Percentiles rank a stretch among this genome's conserved stretches.
phyloP scores from a whole-genome alignment of 495 filamentous ascomycete species.

The Physcia stellaris region DNA sequence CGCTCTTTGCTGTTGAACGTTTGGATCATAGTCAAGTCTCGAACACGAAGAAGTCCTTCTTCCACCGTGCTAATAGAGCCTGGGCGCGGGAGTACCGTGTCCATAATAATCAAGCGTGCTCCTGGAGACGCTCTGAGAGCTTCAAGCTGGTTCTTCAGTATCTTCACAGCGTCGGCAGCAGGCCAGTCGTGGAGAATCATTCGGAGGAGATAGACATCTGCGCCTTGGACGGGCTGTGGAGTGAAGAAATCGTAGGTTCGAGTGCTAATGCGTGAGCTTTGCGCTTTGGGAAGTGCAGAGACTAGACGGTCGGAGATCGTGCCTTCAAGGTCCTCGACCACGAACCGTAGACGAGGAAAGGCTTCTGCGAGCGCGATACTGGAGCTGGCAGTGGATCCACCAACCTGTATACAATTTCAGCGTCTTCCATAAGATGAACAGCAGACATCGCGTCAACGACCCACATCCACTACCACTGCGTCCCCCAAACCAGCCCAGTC shows the following conservation, averaged over 20 bases:
- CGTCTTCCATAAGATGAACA: not conserved
- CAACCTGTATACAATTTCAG: slow-evolving; percentile 6
- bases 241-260: slow-evolving; percentile 35
- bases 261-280: slow-evolving; percentile 27
- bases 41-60: slow-evolving; percentile 20
- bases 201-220: slow-evolving; percentile 41
- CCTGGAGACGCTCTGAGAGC: slow-evolving; percentile 22
- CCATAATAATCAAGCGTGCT: slow-evolving; percentile 23
- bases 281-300: slow-evolving; percentile 1
- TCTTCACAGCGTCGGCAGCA: slow-evolving; percentile 26
- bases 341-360: slow-evolving; percentile 19
- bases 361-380: slow-evolving; percentile 19
- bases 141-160: slow-evolving; percentile 27
- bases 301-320: not conserved
- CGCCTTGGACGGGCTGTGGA: slow-evolving; percentile 29
- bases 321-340: slow-evolving; percentile 17
- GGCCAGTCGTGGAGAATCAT: slow-evolving; percentile 41
- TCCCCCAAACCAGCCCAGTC: slow-evolving; percentile 15
- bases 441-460: not conserved
- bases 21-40: slow-evolving; percentile 28
- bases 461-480: slow-evolving; percentile 13
- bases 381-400: slow-evolving; percentile 16
- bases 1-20: slow-evolving; percentile 26
- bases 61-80: slow-evolving; percentile 14
- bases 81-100: slow-evolving; percentile 24